A percentile compares a stretch with the other conserved stretches of the same genome.
Conservation (phyloP, 768 basidiomycete genomes). For the Leccinellum luteum region DNA sequence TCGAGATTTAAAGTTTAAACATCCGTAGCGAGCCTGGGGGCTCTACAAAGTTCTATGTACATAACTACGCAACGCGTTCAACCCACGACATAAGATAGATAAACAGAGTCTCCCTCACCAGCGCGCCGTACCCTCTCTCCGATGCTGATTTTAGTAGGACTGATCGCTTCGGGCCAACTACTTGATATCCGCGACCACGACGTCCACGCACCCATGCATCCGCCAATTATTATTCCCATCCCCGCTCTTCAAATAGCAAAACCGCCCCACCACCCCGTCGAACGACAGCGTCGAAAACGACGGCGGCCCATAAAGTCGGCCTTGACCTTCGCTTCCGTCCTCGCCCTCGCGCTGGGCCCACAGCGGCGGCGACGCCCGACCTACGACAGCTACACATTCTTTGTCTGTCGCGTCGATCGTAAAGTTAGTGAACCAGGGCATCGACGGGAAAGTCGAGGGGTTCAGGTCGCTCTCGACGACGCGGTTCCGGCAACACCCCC, state of each 20-base stretch:
- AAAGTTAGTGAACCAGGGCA: not conserved
- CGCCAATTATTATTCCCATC: not conserved
- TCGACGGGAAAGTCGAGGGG: not conserved
- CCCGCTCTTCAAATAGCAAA: not conserved
- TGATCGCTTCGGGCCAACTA: no score
- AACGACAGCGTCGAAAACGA: not conserved
- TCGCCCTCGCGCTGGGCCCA: not conserved
- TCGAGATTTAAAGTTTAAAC: no score
- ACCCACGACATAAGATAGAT: not conserved
- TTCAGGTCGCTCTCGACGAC: not conserved
- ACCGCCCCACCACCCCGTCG: not conserved
- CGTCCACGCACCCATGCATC: not conserved
- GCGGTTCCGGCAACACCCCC: constrained; percentile 1
- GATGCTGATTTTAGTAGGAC: no score
- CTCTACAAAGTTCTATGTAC: not conserved
- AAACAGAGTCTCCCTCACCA: not conserved
- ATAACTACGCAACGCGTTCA: not conserved
- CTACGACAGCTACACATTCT: not conserved
- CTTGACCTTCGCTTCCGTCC: not conserved
- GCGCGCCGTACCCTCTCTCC: no score
- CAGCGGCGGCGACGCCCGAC: not conserved
- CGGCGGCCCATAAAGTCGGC: not conserved
- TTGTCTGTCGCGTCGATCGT: not conserved
- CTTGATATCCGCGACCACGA: not conserved
- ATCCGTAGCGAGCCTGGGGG: no score